Evolutionary conservation across 2,329 filamentous ascomycete species (phyloP).

Genomic region (Aspergillus sergii): DNA sequence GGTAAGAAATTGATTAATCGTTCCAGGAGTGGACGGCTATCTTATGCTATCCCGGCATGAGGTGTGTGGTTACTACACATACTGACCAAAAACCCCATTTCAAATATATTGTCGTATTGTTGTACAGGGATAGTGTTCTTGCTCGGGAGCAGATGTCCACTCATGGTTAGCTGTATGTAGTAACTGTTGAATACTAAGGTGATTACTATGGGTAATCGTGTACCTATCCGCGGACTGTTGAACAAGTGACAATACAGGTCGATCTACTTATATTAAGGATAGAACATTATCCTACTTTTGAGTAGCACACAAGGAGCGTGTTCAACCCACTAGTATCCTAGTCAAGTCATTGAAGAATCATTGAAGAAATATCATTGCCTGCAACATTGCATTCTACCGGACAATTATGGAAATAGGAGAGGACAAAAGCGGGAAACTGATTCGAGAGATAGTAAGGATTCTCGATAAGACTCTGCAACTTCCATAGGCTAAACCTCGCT

Average conservation of each 20-base stretch:
- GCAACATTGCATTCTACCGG: constrained; percentile 9
- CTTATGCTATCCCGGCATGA: no score
- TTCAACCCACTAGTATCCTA: neutral
- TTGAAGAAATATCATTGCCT: neutral
- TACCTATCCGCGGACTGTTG: neutral
- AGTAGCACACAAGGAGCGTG: neutral
- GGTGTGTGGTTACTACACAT: no score
- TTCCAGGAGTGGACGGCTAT: no score
- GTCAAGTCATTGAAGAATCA: neutral
- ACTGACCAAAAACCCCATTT: no score
- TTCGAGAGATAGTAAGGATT: constrained; percentile 1
- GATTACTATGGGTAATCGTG: no score
- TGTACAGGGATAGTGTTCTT: no score
- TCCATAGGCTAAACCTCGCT: neutral
- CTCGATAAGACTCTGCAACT: neutral
- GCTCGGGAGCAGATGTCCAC: no score
- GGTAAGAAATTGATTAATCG: no score
- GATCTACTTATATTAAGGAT: neutral
- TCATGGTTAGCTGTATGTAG: neutral
- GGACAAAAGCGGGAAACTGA: neutral
- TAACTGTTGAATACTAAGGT: neutral
- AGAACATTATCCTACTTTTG: neutral
- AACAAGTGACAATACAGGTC: neutral
- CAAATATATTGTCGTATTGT: no score
- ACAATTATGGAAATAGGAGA: constrained; percentile 8